These are phyloP conservation scores for Speleostelium caveatum DNA, from an alignment of 78 protist genomes.

Conservation along the genomic window DNA sequence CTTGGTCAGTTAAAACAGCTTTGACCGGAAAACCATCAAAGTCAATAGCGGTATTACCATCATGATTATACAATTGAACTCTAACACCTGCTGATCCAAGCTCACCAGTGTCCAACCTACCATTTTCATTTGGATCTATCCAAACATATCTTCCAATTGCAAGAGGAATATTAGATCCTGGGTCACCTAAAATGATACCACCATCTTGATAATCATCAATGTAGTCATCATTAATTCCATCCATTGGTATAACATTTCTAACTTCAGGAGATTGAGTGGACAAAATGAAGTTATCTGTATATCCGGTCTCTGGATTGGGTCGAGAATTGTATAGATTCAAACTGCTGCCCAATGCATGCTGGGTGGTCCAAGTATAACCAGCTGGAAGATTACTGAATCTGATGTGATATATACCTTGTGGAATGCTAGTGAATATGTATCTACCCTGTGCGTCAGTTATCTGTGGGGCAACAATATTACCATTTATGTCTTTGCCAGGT, in stretches of 20 bases:
- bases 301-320: not conserved
- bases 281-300: conserved; percentile 2
- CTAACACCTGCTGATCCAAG: conserved; percentile 5
- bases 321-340: conserved; percentile 6
- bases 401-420: not conserved
- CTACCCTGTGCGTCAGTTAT: conserved; percentile 12
- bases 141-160: conserved; percentile 55
- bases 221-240: conserved; percentile 17
- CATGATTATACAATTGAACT: not conserved
- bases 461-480: not conserved
- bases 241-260: not conserved
- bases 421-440: not conserved
- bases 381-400: conserved; percentile 9
- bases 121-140: conserved; percentile 31
- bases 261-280: not conserved
- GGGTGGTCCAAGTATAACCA: conserved; percentile 25
- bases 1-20: not conserved
- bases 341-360: not conserved
- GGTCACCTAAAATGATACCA: conserved; percentile 15
- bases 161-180: not conserved
- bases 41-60: not conserved
- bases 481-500: not conserved
- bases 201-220: conserved; percentile 25
- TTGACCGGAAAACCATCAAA: not conserved
- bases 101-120: not conserved